phyloP scores from a whole-genome alignment of 768 basidiomycete genomes.

The Crepidotus variabilis region DNA sequence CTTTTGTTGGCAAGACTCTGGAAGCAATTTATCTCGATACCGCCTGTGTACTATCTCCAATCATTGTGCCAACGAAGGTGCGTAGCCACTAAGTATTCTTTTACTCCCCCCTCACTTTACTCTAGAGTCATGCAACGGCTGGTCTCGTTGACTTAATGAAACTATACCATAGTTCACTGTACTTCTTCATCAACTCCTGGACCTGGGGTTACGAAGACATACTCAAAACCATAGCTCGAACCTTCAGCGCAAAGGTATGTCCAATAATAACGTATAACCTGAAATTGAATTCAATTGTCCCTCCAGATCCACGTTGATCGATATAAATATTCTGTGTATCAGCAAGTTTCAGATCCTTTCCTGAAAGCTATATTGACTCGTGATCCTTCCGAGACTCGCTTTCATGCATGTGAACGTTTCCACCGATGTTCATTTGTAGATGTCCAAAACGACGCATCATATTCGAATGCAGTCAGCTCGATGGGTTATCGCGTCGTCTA shows the following conservation, averaged over 20 bases:
- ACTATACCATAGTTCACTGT: constrained; percentile 56
- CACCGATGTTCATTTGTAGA: constrained; percentile 65
- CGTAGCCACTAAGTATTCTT: neutral
- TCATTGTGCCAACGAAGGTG: constrained; percentile 61
- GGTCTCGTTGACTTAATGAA: constrained; percentile 70
- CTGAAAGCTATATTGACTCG: constrained; percentile 56
- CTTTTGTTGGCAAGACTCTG: constrained; percentile 38
- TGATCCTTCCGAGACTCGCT: constrained; percentile 64
- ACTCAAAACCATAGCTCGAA: constrained; percentile 66
- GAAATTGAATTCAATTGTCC: neutral
- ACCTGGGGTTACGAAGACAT: constrained; percentile 97
- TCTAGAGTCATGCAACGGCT: constrained; percentile 59
- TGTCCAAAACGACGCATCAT: constrained; percentile 31
- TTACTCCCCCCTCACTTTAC: neutral
- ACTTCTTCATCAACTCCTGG: constrained; percentile 92
- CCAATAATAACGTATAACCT: neutral
- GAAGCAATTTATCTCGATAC: constrained; percentile 87
- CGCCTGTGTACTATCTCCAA: constrained; percentile 50
- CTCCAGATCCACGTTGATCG: constrained; percentile 83
- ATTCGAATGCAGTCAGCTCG: constrained; percentile 32
- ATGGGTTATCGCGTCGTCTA: constrained; percentile 67
- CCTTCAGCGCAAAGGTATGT: constrained; percentile 61
- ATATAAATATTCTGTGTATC: constrained; percentile 76
- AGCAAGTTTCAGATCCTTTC: constrained; percentile 54
- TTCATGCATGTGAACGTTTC: constrained; percentile 92